A percentile compares a stretch with the other conserved stretches of the same genome.
phyloP scores from a whole-genome alignment of 257 asterid genomes.

The Solanum microdontum region DNA sequence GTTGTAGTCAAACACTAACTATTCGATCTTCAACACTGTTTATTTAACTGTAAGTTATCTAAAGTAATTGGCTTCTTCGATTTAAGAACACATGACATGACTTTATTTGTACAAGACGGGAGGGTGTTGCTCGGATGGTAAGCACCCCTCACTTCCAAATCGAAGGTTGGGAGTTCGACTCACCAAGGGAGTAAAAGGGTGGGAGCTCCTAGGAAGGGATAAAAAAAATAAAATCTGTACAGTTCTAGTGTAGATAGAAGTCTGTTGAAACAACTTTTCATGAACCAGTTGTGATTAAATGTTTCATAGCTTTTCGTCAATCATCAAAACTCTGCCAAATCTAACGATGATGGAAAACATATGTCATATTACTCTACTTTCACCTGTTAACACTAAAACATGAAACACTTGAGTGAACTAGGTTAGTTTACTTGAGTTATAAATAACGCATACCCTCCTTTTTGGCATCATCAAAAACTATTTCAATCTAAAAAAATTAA shows the following conservation, averaged over 20 bases:
- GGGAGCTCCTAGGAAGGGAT: too few species aligned
- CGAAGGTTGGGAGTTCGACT: too few species aligned
- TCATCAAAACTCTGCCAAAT: too few species aligned
- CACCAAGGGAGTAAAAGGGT: too few species aligned
- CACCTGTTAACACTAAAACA: neutral
- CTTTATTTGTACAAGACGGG: too few species aligned
- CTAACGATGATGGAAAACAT: neutral
- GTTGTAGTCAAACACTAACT: neutral
- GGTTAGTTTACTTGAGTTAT: neutral
- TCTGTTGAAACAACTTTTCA: neutral
- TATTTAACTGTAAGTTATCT: neutral
- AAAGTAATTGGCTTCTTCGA: neutral
- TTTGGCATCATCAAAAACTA: neutral
- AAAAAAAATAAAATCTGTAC: neutral
- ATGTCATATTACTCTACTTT: neutral
- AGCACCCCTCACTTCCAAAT: too few species aligned
- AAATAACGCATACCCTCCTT: neutral
- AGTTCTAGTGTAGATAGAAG: neutral
- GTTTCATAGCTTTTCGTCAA: neutral
- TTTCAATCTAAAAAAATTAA: too few species aligned
- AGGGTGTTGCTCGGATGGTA: too few species aligned
- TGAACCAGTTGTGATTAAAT: neutral
- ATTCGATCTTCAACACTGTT: neutral
- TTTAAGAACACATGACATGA: neutral
- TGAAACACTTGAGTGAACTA: neutral